Percentiles rank a stretch among this genome's conserved stretches.
These are phyloP conservation scores for Podospora pseudopauciseta DNA, from an alignment of 495 filamentous ascomycete species.

Conservation along the genomic window DNA sequence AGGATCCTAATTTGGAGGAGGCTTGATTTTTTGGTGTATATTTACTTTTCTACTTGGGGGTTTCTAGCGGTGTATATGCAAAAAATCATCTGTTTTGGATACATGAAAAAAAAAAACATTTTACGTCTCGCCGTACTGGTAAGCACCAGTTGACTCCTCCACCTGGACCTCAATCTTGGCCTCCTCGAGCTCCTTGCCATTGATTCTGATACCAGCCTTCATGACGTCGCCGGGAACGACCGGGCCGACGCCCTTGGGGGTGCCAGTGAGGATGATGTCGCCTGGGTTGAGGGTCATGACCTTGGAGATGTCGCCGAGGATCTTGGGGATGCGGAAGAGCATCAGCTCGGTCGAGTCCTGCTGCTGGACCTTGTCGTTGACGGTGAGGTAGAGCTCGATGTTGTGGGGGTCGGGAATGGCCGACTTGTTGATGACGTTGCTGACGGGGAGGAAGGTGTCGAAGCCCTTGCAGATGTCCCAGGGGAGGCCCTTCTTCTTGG, in stretches of 20 bases:
- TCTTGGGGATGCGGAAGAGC: conserved; percentile 83
- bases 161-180: conserved; percentile 80
- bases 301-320: conserved; percentile 82
- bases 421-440: conserved; percentile 69
- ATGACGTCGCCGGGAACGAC: conserved; percentile 86
- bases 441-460: conserved; percentile 91
- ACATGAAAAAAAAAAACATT: not conserved
- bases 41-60: not conserved
- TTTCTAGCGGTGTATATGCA: conserved; percentile 4
- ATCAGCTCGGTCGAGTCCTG: conserved; percentile 84
- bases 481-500: conserved; percentile 94
- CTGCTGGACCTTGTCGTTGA: conserved; percentile 72
- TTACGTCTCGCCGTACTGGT: conserved; percentile 61
- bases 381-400: conserved; percentile 74
- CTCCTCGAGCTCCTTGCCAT: conserved; percentile 81
- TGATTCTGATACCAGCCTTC: conserved; percentile 75
- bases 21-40: not conserved
- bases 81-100: not conserved
- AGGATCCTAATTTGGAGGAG: conserved; percentile 49
- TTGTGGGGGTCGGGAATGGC: conserved; percentile 82
- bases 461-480: conserved; percentile 96
- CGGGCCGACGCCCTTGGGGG: conserved; percentile 90
- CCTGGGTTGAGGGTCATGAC: conserved; percentile 93
- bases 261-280: conserved; percentile 90
- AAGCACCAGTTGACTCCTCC: conserved; percentile 57